These are phyloP conservation scores for Pseudogymnoascus sp. DNA, from an alignment of 2,329 filamentous ascomycete species.

Conservation along the genomic window DNA sequence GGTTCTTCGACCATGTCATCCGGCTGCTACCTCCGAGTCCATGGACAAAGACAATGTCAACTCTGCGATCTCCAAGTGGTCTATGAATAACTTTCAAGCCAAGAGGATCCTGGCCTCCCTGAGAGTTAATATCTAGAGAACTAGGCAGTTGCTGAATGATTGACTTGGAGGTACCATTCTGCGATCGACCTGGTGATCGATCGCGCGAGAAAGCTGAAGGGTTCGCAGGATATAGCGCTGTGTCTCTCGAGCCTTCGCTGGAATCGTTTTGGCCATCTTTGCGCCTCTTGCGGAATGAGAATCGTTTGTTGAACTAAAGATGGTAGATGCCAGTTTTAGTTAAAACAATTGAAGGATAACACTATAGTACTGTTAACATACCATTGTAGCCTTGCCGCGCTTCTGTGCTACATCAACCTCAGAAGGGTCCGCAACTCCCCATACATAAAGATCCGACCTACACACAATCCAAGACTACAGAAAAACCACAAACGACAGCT, in stretches of 20 bases:
- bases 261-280: not conserved
- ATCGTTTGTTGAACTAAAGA: not conserved
- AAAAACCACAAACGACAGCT: too few species aligned
- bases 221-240: not conserved
- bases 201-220: not conserved
- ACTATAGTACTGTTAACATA: too few species aligned
- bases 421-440: too few species aligned
- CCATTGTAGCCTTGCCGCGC: too few species aligned
- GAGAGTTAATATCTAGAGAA: not conserved
- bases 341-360: too few species aligned
- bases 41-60: slow-evolving; percentile 34
- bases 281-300: not conserved
- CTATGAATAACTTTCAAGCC: slow-evolving; percentile 19
- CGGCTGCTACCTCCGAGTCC: slow-evolving; percentile 33
- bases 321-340: too few species aligned
- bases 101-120: slow-evolving; percentile 13
- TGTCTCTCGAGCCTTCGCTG: not conserved
- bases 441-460: too few species aligned
- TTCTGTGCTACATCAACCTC: too few species aligned
- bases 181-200: not conserved
- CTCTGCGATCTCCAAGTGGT: slow-evolving; percentile 6
- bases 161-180: too few species aligned
- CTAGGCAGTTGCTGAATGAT: not conserved
- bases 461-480: too few species aligned
- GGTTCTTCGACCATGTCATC: slow-evolving; percentile 31